Evolutionary conservation across 371 early-diverging fungal genomes (phyloP).

Genomic region (Saksenaea vasiformis): DNA sequence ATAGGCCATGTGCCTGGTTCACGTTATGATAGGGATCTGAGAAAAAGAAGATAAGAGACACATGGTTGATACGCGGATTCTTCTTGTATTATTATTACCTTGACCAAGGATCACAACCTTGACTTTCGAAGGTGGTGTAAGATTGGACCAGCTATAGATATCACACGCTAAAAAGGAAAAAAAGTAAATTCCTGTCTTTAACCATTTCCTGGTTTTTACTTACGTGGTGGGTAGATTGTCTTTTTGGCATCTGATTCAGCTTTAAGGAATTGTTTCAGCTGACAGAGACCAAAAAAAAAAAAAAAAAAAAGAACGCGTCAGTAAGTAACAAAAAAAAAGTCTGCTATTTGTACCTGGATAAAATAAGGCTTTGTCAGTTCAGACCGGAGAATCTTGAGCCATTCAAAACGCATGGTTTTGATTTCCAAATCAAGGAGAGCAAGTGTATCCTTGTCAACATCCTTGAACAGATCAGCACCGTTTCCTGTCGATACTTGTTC

Average conservation of each 20-base stretch:
- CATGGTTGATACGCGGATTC: constrained; percentile 7
- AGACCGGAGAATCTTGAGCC: constrained; percentile 68
- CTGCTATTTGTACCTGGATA: constrained; percentile 48
- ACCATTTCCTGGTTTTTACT: background rate
- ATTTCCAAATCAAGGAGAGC: constrained; percentile 69
- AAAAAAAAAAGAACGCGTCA: background rate
- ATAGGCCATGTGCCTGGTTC: constrained; percentile 93
- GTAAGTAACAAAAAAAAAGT: too few species aligned
- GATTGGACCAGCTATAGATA: constrained; percentile 83
- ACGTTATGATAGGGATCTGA: constrained; percentile 95
- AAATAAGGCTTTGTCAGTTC: constrained; percentile 86
- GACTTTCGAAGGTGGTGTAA: constrained; percentile 64
- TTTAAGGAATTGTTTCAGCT: constrained; percentile 74
- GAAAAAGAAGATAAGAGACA: background rate
- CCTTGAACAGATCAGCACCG: constrained; percentile 17
- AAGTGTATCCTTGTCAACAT: constrained; percentile 43
- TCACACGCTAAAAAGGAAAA: constrained; percentile 41
- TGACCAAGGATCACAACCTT: constrained; percentile 92
- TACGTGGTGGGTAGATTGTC: constrained; percentile 76
- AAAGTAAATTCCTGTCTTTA: background rate
- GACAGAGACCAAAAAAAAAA: background rate
- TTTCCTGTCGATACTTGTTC: background rate
- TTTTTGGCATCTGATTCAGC: constrained; percentile 50
- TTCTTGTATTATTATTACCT: constrained; percentile 43
- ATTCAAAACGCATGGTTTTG: constrained; percentile 72